Base-by-base conservation (phyloP, 495 filamentous ascomycete genomes). In the Penicillium alfredii region DNA sequence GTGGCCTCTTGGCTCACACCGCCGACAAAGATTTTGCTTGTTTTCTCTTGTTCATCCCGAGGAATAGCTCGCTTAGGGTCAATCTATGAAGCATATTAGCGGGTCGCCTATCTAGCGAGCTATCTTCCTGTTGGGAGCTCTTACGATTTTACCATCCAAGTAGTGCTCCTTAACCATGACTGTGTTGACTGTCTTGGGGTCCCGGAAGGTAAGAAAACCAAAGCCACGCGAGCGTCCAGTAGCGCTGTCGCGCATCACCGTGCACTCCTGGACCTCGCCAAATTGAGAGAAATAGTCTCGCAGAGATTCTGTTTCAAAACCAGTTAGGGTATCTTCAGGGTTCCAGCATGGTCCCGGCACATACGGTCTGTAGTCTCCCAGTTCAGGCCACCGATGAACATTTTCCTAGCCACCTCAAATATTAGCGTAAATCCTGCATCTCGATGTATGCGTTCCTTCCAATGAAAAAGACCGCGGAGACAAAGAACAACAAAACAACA, bases 141-240 rank as follows among this genome's bases (percentile, higher is more conserved):
- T 74, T 76, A 98, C 92, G 63, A 97, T 94, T 58, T 98, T 98
- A 33, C 93, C 92, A 64, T 98, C 92, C 10, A 98, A 72, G 50
- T 88, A 94, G 61, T 98, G 92, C 56, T 98, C 92, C 69, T 97
- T 97, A 44, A 97, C 92, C 92, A 98, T 98, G 23, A 98, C 92
- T 45, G 88, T 94, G 58, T 98, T 98, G 45, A 98, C 92, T 8
- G 86, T 94, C 61, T 90, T 92, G 12, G 92, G 84, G 54, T 98
- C 92, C 49, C 85, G 89, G 73, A 98, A 98, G 4, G 93, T 98
- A 38, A 98, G 72, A 63, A 98, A 98, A 10, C 92, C 92, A 49
- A 98, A 98, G 8, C 92, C 92, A 55, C 92, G 78, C 8, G 90
- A 96, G 38, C 92, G 82, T 18, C 93, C 93, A 15, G 84, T 93